Evolutionary conservation across 2,329 filamentous ascomycete genomes (phyloP).

Genomic region (Claviceps arundinis): DNA sequence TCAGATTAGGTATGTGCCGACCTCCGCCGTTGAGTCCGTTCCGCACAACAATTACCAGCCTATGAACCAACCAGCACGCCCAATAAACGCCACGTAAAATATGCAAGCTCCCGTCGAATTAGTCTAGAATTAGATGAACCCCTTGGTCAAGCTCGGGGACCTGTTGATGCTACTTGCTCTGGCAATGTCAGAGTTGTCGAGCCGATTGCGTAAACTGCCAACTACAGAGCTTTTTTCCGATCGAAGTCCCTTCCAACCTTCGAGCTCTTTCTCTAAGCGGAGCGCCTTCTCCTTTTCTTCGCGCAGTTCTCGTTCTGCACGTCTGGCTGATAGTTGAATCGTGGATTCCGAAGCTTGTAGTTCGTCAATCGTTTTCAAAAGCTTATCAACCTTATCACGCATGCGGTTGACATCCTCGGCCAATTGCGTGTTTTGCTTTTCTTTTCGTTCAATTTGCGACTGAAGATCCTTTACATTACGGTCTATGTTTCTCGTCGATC

Average conservation of each 20-base stretch:
- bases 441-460: constrained; percentile 80
- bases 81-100: neutral
- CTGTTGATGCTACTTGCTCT: constrained; percentile 53
- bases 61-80: neutral
- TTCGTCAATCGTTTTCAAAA: constrained; percentile 85
- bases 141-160: constrained; percentile 59
- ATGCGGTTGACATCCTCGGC: constrained; percentile 73
- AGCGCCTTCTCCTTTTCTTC: constrained; percentile 76
- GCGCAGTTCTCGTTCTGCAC: constrained; percentile 78
- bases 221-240: constrained; percentile 44
- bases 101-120: neutral
- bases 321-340: constrained; percentile 66
- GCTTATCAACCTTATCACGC: constrained; percentile 80
- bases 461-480: constrained; percentile 89
- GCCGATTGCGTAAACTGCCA: constrained; percentile 25
- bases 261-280: constrained; percentile 76
- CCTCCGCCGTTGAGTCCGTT: neutral
- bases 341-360: constrained; percentile 77
- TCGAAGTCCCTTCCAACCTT: constrained; percentile 67
- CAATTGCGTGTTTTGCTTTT: constrained; percentile 71
- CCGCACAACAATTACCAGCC: neutral
- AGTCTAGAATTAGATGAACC: constrained; percentile 32
- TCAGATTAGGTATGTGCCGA: neutral
- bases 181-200: constrained; percentile 37
- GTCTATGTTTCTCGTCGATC: constrained; percentile 83